Evolutionary conservation across 140 eudicot genomes (phyloP), one percentile per base, ranked within the genome.

Genomic region (Cichorium intybus): DNA sequence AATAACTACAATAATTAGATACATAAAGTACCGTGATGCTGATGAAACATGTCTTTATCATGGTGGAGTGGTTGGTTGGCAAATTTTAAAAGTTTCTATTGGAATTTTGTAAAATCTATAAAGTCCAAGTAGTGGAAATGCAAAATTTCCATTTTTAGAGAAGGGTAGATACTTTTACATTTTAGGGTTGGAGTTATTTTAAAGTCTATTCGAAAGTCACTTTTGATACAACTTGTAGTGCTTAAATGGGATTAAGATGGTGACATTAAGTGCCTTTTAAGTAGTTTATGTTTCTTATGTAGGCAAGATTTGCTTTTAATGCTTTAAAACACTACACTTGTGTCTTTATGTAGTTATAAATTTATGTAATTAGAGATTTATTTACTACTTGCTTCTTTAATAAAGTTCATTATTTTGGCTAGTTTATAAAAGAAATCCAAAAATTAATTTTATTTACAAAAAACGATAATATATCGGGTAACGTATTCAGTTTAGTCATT

Each of bases 201-300:
- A 17, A 56, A 45, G 48, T 56, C 29, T 55, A 41, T 69, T 7
- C 49, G 14, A 56, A 69, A 43, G 66, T 69, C 74, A 33, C 64
- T 56, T 69, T 43, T 35, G 24, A 69, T 28, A 68, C 74, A 17
- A 24, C 48, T 68, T 68, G 56, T 56, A 56, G 27, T 37, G 57
- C 57, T 58, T 17, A 56, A 69, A 69, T 43, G 46, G 48, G 57
- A 27, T 20, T 56, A 18, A 28, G 74, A 69, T 43, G 66, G 43
- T 56, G 74, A 68, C 74, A 68, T 56, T 68, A 68, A 56, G 65
- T 68, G 74, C 65, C 74, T 68, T 55, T 39, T 56, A 68, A 68
- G 74, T 68, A 24, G 65, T 56, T 56, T 56, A 68, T 68, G 74
- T 55, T 54, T 52, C 27, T 53, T 67, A 51, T 55, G 43, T 39